Conservation (phyloP, 768 basidiomycete genomes). For the Amanita rubescens region DNA sequence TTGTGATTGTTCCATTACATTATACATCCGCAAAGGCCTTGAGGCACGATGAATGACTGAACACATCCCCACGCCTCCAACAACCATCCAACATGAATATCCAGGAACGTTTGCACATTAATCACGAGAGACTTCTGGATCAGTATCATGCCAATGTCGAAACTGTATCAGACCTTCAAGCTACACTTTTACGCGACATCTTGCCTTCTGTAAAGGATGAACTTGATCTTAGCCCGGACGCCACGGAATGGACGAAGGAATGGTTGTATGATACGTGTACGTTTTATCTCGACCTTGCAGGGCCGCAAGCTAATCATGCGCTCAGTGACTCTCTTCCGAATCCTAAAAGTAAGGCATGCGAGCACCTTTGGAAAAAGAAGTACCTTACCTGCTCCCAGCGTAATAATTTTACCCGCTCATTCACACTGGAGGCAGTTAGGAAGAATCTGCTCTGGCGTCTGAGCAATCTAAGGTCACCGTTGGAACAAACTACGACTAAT, state of each 20-base stretch:
- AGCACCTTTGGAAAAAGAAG: constrained; percentile 6
- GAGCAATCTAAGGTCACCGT: constrained; percentile 32
- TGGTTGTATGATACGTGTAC: constrained; percentile 65
- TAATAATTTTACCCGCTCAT: constrained; percentile 57
- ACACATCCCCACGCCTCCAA: background rate
- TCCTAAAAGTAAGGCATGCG: constrained; percentile 44
- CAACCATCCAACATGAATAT: constrained; percentile 20
- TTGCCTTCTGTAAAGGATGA: constrained; percentile 56
- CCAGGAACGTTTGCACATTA: constrained; percentile 33
- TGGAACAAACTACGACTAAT: constrained; percentile 21
- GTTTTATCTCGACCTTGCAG: constrained; percentile 17
- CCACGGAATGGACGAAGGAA: constrained; percentile 44
- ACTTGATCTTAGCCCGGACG: constrained; percentile 39
- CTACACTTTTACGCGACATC: constrained; percentile 46
- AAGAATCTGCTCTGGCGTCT: constrained; percentile 53
- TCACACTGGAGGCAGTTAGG: constrained; percentile 52
- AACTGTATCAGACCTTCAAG: constrained; percentile 40
- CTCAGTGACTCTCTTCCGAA: constrained; percentile 51
- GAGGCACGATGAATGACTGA: background rate
- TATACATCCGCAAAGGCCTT: background rate
- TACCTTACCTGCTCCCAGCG: constrained; percentile 33
- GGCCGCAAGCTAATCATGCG: constrained; percentile 6
- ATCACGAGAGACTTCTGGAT: constrained; percentile 39
- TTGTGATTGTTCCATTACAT: background rate
- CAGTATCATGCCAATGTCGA: constrained; percentile 45